Conservation (phyloP, 2,329 filamentous ascomycete species). For the Cercospora beticola region DNA sequence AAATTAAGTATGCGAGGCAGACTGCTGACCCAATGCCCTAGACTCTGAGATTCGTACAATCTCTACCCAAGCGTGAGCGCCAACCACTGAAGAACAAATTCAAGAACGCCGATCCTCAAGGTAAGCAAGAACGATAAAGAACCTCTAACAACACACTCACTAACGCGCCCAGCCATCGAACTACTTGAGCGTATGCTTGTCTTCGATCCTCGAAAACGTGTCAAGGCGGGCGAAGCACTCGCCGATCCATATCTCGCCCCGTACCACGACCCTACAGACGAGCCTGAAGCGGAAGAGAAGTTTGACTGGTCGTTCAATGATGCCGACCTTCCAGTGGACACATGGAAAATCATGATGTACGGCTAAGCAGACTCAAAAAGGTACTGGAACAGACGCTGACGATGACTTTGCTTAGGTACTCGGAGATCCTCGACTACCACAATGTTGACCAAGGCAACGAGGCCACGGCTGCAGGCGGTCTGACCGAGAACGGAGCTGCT, state of each 20-base stretch:
- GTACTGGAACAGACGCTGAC: background rate
- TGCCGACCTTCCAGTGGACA: conserved; percentile 92
- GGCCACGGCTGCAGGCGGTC: conserved; percentile 22
- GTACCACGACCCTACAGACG: conserved; percentile 96
- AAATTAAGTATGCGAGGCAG: conserved; percentile 38
- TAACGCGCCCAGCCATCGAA: conserved; percentile 63
- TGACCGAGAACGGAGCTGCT: conserved; percentile 21
- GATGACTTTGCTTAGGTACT: conserved; percentile 67
- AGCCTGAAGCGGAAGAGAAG: conserved; percentile 93
- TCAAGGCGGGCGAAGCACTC: conserved; percentile 82
- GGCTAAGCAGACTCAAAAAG: conserved; percentile 33
- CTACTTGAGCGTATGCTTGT: conserved; percentile 96
- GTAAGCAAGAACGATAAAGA: conserved; percentile 5
- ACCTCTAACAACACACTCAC: background rate
- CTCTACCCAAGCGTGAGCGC: conserved; percentile 88
- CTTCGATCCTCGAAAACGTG: conserved; percentile 94
- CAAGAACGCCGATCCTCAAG: conserved; percentile 78
- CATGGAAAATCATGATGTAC: conserved; percentile 99
- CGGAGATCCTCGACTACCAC: conserved; percentile 97
- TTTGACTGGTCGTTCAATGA: conserved; percentile 99
- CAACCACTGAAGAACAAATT: conserved; percentile 87
- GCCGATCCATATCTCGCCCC: conserved; percentile 91
- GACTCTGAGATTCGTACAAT: conserved; percentile 97
- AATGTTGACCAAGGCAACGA: conserved; percentile 68
- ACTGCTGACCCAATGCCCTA: conserved; percentile 42